These are phyloP conservation scores for Prunus fruticosa DNA, from an alignment of 306 rosid species.

Conservation along the genomic window DNA sequence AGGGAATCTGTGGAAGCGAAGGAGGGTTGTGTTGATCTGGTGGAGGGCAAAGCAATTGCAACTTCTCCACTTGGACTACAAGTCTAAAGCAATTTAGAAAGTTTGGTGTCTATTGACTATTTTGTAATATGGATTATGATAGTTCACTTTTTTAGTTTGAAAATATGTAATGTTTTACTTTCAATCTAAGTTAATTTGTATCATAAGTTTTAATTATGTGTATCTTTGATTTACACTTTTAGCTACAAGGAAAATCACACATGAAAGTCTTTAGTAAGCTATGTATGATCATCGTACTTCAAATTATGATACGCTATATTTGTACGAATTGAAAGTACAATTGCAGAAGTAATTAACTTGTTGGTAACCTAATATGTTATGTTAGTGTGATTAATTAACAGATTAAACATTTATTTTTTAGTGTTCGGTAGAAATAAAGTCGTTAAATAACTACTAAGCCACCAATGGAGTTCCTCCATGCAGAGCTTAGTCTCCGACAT, in stretches of 20 bases:
- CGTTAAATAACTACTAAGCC: too few species aligned
- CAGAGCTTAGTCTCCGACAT: too few species aligned
- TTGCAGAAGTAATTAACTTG: not conserved
- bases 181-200: not conserved
- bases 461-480: too few species aligned
- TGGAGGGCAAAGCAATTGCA: constrained; percentile 33
- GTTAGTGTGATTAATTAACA: not conserved
- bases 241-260: not conserved
- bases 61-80: constrained; percentile 40
- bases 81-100: constrained; percentile 13
- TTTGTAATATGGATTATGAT: not conserved
- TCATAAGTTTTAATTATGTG: not conserved
- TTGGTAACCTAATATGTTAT: not conserved
- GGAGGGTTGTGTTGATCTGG: constrained; percentile 13
- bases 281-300: not conserved
- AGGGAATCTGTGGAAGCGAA: constrained; percentile 31
- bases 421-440: too few species aligned
- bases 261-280: not conserved
- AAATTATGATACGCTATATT: not conserved
- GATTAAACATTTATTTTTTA: not conserved
- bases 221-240: not conserved
- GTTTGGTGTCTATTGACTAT: not conserved
- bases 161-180: not conserved
- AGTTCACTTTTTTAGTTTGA: not conserved
- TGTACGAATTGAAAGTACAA: not conserved